Percentiles rank a stretch among this genome's conserved stretches.
phyloP scores from a whole-genome alignment of 495 filamentous ascomycete genomes.

The Trichoderma reesei region DNA sequence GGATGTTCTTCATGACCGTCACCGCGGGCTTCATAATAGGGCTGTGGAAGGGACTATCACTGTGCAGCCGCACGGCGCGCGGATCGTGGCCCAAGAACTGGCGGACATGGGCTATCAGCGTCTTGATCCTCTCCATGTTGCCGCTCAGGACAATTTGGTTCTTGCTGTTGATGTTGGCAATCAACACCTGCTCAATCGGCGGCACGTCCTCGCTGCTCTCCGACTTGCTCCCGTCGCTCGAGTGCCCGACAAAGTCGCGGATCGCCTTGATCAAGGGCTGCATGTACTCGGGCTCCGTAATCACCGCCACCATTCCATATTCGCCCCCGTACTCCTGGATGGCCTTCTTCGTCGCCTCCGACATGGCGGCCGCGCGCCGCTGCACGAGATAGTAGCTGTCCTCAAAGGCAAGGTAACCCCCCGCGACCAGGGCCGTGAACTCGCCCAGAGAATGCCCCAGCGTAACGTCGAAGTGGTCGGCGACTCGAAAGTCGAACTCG shows the following conservation, averaged over 20 bases:
- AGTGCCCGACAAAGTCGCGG: constrained; percentile 67
- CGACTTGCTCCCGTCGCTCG: constrained; percentile 50
- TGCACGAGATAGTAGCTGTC: constrained; percentile 73
- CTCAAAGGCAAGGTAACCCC: constrained; percentile 62
- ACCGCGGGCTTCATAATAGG: constrained; percentile 84
- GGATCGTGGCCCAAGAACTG: constrained; percentile 94
- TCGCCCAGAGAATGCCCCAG: constrained; percentile 94
- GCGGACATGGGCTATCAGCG: constrained; percentile 76
- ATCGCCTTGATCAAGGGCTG: constrained; percentile 58
- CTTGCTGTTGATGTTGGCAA: constrained; percentile 91
- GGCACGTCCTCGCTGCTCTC: constrained; percentile 57
- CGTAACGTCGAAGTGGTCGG: constrained; percentile 63
- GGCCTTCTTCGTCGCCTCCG: constrained; percentile 57
- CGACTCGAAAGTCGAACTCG: constrained; percentile 67
- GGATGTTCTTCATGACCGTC: constrained; percentile 54
- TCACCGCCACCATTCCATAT: constrained; percentile 88
- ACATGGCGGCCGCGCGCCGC: constrained; percentile 76
- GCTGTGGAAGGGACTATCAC: constrained; percentile 86
- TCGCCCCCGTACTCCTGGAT: constrained; percentile 55
- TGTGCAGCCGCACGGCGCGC: constrained; percentile 75
- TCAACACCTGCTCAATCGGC: constrained; percentile 74
- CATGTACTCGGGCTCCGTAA: constrained; percentile 73
- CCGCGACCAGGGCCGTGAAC: constrained; percentile 81
- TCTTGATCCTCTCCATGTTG: constrained; percentile 73
- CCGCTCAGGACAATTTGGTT: constrained; percentile 95